phyloP scores from a whole-genome alignment of 768 basidiomycete species.

The Leccinum rimulosum region DNA sequence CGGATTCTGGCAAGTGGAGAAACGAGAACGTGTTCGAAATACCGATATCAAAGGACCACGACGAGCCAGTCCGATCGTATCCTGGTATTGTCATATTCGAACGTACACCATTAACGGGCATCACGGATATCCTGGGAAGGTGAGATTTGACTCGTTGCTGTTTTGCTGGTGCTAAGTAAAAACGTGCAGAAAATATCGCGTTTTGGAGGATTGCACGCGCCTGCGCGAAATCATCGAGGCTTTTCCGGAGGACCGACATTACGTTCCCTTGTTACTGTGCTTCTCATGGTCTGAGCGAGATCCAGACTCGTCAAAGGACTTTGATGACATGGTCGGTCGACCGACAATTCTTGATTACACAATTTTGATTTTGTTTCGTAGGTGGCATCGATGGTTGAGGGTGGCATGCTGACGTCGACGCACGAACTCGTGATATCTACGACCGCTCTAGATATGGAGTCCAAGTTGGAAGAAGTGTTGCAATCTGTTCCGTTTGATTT shows the following conservation, averaged over 20 bases:
- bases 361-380: slow-evolving; percentile 25
- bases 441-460: slow-evolving; percentile 54
- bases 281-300: slow-evolving; percentile 57
- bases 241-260: slow-evolving; percentile 55
- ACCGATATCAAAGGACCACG: slow-evolving; percentile 31
- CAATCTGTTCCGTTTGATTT: slow-evolving; percentile 48
- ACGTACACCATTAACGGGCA: slow-evolving; percentile 61
- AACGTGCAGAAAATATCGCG: slow-evolving; percentile 57
- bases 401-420: slow-evolving; percentile 40
- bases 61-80: slow-evolving; percentile 28
- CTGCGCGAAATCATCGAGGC: slow-evolving; percentile 60
- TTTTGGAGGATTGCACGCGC: slow-evolving; percentile 70
- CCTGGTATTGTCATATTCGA: slow-evolving; percentile 79
- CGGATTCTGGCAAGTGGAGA: slow-evolving; percentile 60
- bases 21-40: slow-evolving; percentile 62
- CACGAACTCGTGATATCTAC: slow-evolving; percentile 51
- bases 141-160: slow-evolving; percentile 26
- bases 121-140: slow-evolving; percentile 67
- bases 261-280: slow-evolving; percentile 58
- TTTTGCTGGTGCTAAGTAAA: slow-evolving; percentile 1
- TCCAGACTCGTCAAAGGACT: slow-evolving; percentile 44
- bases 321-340: slow-evolving; percentile 57
- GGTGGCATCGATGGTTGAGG: slow-evolving; percentile 49
- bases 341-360: neutral
- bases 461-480: slow-evolving; percentile 47